Base-by-base conservation (phyloP, 805 yeast genomes). In the Candida peoriensis region DNA sequence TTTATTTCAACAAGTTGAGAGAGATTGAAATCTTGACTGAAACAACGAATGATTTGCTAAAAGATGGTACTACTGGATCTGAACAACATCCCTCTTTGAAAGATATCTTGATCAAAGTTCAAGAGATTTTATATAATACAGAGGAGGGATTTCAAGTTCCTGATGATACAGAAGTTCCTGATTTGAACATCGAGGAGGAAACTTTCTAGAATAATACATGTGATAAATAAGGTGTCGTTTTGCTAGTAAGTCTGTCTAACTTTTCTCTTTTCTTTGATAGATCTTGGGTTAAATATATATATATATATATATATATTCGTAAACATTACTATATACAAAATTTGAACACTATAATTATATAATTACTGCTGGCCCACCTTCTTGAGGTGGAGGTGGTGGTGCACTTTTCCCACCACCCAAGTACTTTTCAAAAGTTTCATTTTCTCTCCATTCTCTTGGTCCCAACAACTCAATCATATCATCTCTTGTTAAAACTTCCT, bases 401-500 rank as follows among this genome's bases (percentile, higher is more conserved):
- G 48, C 42, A 28, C 38, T 38, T 41, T 42, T 42, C 14, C 46
- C 52, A 30, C 39, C 41, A 29, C 48, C 75, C 36, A 76, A 62
- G 47, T 82, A 81, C 60, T 83, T 82, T 60, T 85, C 87, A 60
- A 88, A 87, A 5, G 95, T 96, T 48, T 86, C 96, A 52, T 86
- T 88, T 56, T 88, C 96, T 16, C 85, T 81, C 70, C 82, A 93
- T 10, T 96, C 96, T 43, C 99, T 74, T 57, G 82, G 82, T 10
- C 99, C 99, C 31, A 93, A 63, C 34, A 93, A 57, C 34, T 84
- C 70, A 39, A 89, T 78, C 94, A 93, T 87, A 55, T 93, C 98
- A 49, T 86, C 94, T 58, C 98, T 76, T 4, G 96, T 86, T 19
- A 93, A 71, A 12, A 87, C 95, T 60, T 93, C 99, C 58, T 90